Conservation (phyloP, 1,139 yeast genomes). For the Candida sanyaensis region DNA sequence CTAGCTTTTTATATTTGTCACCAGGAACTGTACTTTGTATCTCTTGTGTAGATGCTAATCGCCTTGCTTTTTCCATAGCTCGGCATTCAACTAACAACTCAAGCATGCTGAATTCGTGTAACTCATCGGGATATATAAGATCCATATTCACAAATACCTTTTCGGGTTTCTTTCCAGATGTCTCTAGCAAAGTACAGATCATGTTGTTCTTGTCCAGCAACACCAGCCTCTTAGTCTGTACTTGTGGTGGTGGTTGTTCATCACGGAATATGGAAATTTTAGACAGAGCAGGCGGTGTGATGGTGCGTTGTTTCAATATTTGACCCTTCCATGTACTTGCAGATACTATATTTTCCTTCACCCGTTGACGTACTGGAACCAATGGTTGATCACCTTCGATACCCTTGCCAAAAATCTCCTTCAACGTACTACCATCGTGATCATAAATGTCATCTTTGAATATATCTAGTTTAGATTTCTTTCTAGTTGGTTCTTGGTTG, state of each 20-base stretch:
- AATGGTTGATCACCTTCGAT: conserved; percentile 26
- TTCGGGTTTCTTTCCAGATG: conserved; percentile 66
- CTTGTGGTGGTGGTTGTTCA: conserved; percentile 5
- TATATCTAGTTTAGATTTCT: conserved; percentile 31
- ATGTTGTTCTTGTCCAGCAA: conserved; percentile 22
- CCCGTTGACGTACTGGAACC: conserved; percentile 52
- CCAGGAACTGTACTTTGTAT: not conserved
- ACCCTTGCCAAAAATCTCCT: conserved; percentile 28
- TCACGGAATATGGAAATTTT: conserved; percentile 22
- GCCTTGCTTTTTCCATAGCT: conserved; percentile 5
- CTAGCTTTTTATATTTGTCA: not conserved
- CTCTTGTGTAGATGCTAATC: not conserved
- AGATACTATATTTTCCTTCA: conserved; percentile 63
- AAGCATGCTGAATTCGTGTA: conserved; percentile 55
- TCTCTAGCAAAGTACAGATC: conserved; percentile 48
- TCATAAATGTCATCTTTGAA: conserved; percentile 31
- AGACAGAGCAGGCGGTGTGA: conserved; percentile 2
- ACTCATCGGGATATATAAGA: conserved; percentile 41
- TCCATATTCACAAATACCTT: conserved; percentile 62
- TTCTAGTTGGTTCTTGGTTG: conserved; percentile 4
- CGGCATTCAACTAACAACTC: conserved; percentile 46
- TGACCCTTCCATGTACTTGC: conserved; percentile 75
- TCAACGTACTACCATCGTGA: conserved; percentile 30
- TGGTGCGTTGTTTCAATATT: conserved; percentile 40
- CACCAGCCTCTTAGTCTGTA: conserved; percentile 6